Percentiles rank a stretch among this genome's conserved stretches.
Conservation (phyloP, 257 asterid genomes). For the Solanum medicagineum region DNA sequence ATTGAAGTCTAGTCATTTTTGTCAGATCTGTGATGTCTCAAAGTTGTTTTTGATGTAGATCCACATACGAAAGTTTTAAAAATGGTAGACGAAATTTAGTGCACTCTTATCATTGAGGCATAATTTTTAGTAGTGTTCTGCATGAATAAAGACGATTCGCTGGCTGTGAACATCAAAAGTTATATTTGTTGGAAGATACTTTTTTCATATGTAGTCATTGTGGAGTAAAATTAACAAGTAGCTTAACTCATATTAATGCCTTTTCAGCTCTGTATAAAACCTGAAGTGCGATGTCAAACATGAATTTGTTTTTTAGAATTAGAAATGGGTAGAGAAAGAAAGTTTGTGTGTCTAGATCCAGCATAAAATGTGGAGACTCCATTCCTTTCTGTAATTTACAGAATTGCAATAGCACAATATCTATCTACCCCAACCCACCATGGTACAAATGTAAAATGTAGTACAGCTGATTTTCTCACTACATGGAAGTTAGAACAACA, state of each 20-base stretch:
- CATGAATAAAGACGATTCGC: too few relatives aligned
- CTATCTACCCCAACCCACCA: too few relatives aligned
- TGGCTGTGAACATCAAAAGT: too few relatives aligned
- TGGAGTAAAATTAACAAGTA: neutral
- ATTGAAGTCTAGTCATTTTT: neutral
- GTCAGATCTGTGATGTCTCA: neutral
- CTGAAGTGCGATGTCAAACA: neutral
- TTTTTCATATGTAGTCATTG: too few relatives aligned
- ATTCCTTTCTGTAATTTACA: neutral
- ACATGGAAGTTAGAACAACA: too few relatives aligned
- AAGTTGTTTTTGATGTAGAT: neutral
- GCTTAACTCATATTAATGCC: too few relatives aligned
- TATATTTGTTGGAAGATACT: too few relatives aligned
- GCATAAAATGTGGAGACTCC: neutral
- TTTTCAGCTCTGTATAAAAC: neutral
- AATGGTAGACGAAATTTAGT: too few relatives aligned
- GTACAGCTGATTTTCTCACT: too few relatives aligned
- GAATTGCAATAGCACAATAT: neutral
- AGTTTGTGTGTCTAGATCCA: neutral
- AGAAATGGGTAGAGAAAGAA: neutral
- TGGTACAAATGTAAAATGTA: too few relatives aligned
- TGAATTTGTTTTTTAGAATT: neutral
- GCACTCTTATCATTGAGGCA: too few relatives aligned
- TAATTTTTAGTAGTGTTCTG: too few relatives aligned
- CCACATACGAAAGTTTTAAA: neutral